Evolutionary conservation across 177 flowering plant genomes (phyloP).

Genomic region (Viscum album): DNA sequence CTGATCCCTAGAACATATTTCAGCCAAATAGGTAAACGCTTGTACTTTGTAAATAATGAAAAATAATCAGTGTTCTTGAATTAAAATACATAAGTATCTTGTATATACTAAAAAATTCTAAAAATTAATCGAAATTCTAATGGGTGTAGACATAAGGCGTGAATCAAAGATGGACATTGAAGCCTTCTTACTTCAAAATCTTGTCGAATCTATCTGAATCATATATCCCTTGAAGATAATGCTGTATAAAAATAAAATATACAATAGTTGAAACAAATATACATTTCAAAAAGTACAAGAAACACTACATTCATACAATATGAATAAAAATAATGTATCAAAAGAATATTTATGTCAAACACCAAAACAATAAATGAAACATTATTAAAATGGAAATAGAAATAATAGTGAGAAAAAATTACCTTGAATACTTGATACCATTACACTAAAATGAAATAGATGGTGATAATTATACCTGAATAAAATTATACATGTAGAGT

Average conservation of each 20-base stretch:
- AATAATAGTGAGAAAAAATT: too few species aligned
- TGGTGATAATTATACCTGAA: too few species aligned
- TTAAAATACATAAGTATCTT: background rate
- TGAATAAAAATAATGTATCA: too few species aligned
- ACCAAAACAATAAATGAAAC: too few species aligned
- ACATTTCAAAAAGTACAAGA: too few species aligned
- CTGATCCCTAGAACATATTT: conserved; percentile 75
- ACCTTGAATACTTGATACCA: too few species aligned
- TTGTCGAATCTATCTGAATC: conserved; percentile 70
- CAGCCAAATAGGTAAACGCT: conserved; percentile 96
- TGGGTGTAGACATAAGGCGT: conserved; percentile 96
- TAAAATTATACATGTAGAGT: too few species aligned
- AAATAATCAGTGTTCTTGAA: background rate
- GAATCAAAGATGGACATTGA: conserved; percentile 73
- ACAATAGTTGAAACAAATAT: too few species aligned
- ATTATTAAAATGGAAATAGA: too few species aligned
- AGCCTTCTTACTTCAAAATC: conserved; percentile 63
- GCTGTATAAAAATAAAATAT: conserved; percentile 23
- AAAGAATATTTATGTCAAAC: too few species aligned
- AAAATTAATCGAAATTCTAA: conserved; percentile 82
- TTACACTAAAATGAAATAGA: too few species aligned
- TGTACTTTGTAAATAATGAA: conserved; percentile 26
- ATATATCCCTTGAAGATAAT: conserved; percentile 71
- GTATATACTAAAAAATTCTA: conserved; percentile 7
- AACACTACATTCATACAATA: too few species aligned